Conservation (phyloP, 352 stramenopile genomes). For the Pythium chondricola region DNA sequence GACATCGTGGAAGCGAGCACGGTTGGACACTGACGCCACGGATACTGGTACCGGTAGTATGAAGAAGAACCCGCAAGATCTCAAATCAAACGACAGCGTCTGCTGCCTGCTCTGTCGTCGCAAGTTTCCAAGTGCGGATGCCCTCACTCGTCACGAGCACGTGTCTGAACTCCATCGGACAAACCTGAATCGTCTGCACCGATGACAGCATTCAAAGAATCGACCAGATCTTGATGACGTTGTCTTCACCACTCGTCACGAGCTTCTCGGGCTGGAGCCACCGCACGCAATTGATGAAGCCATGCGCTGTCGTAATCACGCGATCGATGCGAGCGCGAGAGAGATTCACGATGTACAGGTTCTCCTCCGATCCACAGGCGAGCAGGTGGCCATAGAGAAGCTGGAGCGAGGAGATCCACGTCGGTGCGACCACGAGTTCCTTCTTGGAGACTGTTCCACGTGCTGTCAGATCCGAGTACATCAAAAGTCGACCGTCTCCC, state of each 20-base stretch:
- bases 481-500: conserved; percentile 48
- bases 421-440: conserved; percentile 35
- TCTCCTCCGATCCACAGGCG: conserved; percentile 51
- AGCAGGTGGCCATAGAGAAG: conserved; percentile 27
- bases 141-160: conserved; percentile 43
- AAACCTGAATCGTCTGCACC: conserved; percentile 23
- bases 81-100: background rate
- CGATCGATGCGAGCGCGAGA: conserved; percentile 28
- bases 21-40: background rate
- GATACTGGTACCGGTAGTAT: background rate
- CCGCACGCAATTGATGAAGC: conserved; percentile 55
- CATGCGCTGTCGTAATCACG: conserved; percentile 42
- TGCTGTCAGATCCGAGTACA: conserved; percentile 28
- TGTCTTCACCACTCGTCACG: conserved; percentile 56
- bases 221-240: conserved; percentile 64
- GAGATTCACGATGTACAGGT: conserved; percentile 52
- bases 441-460: conserved; percentile 6
- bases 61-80: background rate
- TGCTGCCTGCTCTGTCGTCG: conserved; percentile 67
- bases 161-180: conserved; percentile 44
- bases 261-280: conserved; percentile 34
- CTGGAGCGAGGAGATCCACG: conserved; percentile 63
- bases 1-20: conserved; percentile 9
- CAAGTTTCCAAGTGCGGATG: conserved; percentile 44
- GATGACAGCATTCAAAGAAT: conserved; percentile 19